Base-by-base conservation (phyloP, 2,329 filamentous ascomycete species). In the Verticillium nonalfalfae region DNA sequence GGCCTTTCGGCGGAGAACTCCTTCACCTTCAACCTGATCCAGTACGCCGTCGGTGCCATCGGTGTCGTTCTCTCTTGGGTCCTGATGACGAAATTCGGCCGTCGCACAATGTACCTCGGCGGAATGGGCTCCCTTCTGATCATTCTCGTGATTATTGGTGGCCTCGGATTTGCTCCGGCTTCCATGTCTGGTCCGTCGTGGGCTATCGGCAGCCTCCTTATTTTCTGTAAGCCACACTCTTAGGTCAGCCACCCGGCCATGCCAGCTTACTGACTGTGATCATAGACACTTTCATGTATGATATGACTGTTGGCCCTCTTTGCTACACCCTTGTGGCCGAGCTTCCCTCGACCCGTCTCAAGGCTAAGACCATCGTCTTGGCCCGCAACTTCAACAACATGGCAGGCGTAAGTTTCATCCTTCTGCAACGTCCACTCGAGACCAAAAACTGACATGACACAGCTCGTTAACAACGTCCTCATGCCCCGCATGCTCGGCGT, bases 321-420 rank as follows among this genome's bases (percentile, higher is more conserved):
- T 79, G 79, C 4, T 85, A 84, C 68, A 76, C 77, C 1, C 71
- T 85, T 34, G 67, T 84, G 11, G 78, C 82, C 0, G 83, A 85
- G 65, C 75, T 81, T 4, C 82, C 81, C 0, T 83, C 82, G 0
- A 80, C 79, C 0, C 76, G 83, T 9, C 77, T 85, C 40, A 80
- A 81, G 63, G 76, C 78, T 35, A 84, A 85, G 73, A 83, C 82
- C 1, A 79, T 85, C 13, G 81, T 83, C 2, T 71, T 85, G 57
- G 79, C 81, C 1, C 75, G 82, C 13, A 75, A 74, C 40, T 70
- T 70, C 15, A 81, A 80, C 70, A 79, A 84, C 58, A 73, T 81
- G 11, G 75, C 75, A 68, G 79, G 79, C 64, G 81, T 52, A 52
- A 52, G 45, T 52, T 13, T 18, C 18, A 7, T 18, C 11, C 9